These are phyloP conservation scores for Tuber indicum DNA, from an alignment of 495 filamentous ascomycete species.

Conservation along the genomic window DNA sequence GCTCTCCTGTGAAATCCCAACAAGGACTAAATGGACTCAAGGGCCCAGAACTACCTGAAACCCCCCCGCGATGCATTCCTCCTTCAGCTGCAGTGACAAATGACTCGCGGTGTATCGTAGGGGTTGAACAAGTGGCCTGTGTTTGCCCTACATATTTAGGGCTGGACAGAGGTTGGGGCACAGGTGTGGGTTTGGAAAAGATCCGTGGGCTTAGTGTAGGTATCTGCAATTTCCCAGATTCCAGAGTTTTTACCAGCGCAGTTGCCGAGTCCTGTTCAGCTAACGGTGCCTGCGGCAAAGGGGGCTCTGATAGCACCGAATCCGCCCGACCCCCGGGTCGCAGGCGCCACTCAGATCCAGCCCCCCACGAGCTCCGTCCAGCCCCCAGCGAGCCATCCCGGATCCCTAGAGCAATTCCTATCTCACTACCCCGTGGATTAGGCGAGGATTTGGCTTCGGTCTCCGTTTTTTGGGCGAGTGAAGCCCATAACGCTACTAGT, in stretches of 20 bases:
- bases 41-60: neutral
- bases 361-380: neutral
- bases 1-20: neutral
- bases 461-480: neutral
- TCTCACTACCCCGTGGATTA: neutral
- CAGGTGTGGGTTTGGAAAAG: neutral
- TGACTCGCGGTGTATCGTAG: neutral
- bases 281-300: neutral
- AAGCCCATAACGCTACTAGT: neutral
- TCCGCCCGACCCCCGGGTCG: neutral
- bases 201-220: neutral
- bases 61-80: neutral
- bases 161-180: neutral
- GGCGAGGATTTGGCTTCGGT: neutral
- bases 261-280: neutral
- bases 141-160: neutral
- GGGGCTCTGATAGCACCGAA: neutral
- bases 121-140: neutral
- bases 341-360: neutral
- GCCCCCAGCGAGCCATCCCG: neutral
- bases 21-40: neutral
- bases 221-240: neutral
- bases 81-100: neutral
- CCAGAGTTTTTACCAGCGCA: neutral
- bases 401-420: neutral